Evolutionary conservation across 495 filamentous ascomycete genomes (phyloP).

Genomic region (Aspergillus conjunctus): DNA sequence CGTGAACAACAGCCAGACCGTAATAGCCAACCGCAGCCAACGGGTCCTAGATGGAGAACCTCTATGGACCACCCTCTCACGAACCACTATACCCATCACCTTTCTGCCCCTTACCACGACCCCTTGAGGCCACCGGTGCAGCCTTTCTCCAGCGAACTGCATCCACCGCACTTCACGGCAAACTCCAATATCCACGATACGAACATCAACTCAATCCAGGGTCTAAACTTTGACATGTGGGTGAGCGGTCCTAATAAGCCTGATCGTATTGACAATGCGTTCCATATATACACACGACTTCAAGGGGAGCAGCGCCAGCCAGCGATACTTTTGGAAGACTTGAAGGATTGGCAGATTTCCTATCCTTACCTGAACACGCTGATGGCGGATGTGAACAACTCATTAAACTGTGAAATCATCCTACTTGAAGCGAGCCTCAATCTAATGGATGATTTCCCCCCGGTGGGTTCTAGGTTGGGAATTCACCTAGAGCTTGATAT

Average conservation of each 20-base stretch:
- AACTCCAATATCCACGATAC: constrained; percentile 41
- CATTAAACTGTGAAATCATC: constrained; percentile 50
- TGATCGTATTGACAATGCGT: constrained; percentile 43
- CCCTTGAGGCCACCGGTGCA: constrained; percentile 35
- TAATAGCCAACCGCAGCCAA: constrained; percentile 37
- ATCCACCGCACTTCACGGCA: constrained; percentile 41
- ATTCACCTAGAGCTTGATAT: constrained; percentile 50
- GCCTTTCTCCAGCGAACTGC: constrained; percentile 40
- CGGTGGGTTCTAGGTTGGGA: constrained; percentile 42
- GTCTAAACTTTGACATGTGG: constrained; percentile 56
- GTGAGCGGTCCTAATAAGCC: constrained; percentile 47
- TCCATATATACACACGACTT: constrained; percentile 54
- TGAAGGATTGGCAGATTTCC: constrained; percentile 46
- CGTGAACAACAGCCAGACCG: constrained; percentile 44
- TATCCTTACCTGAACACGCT: constrained; percentile 49
- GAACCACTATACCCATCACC: constrained; percentile 36
- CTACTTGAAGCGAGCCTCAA: constrained; percentile 51
- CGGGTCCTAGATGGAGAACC: constrained; percentile 41
- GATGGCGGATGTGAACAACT: constrained; percentile 37
- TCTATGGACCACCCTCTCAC: constrained; percentile 45
- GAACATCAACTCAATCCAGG: constrained; percentile 39
- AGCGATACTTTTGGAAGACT: constrained; percentile 45
- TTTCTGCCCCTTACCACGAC: constrained; percentile 37
- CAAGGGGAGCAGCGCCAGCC: constrained; percentile 46
- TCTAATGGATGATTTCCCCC: constrained; percentile 50